These are phyloP conservation scores for Oehlia diaphana DNA, from an alignment of 192 early-diverging fungal genomes.

Conservation along the genomic window DNA sequence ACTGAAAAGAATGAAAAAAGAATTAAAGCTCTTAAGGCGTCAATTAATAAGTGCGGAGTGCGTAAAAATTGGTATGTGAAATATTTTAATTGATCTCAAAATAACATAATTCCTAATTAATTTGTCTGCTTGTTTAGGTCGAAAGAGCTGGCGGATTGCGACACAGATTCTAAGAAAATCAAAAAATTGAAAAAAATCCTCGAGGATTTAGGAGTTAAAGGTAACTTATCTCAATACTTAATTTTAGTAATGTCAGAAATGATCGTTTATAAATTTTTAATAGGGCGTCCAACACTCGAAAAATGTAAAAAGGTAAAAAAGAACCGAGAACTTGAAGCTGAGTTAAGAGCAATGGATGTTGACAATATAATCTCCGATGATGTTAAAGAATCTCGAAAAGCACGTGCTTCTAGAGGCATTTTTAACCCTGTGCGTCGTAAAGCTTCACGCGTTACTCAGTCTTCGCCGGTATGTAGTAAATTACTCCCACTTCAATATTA, in stretches of 20 bases:
- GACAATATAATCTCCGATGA: conserved; percentile 20
- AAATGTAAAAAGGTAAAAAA: conserved; percentile 5
- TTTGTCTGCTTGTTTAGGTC: not conserved
- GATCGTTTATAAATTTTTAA: not conserved
- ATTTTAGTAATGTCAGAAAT: not conserved
- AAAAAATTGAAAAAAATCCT: not conserved
- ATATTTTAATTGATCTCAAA: not conserved
- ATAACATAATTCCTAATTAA: not conserved
- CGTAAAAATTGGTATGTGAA: conserved; percentile 19
- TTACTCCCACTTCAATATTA: not conserved
- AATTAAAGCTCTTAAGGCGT: conserved; percentile 10
- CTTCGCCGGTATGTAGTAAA: not conserved
- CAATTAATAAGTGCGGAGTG: conserved; percentile 16
- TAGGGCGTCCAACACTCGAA: conserved; percentile 12
- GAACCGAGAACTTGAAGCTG: conserved; percentile 6
- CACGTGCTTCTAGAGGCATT: conserved; percentile 17
- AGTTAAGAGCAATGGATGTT: conserved; percentile 19
- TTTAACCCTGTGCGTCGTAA: conserved; percentile 2
- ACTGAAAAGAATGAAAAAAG: not conserved
- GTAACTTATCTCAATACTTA: not conserved
- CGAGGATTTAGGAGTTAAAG: conserved; percentile 7
- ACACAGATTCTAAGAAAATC: not conserved
- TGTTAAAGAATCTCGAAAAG: conserved; percentile 2
- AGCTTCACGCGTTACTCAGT: not conserved
- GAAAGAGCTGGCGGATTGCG: not conserved